These are phyloP conservation scores for Lasiodiplodia hormozganensis DNA, from an alignment of 2,329 filamentous ascomycete genomes.

Conservation along the genomic window DNA sequence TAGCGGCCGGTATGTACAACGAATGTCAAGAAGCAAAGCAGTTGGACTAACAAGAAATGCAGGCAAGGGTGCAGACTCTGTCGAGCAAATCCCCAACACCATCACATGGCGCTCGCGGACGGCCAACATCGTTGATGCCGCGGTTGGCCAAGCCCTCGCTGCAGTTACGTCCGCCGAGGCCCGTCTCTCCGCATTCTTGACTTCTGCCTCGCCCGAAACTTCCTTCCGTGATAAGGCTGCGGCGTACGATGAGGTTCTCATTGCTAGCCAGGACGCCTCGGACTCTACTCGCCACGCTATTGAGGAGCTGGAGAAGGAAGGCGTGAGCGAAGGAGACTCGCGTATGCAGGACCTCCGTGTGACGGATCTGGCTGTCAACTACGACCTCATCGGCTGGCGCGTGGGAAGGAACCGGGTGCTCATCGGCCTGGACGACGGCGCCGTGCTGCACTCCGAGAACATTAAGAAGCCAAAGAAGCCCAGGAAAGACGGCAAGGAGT, in stretches of 20 bases:
- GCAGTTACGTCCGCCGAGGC: slow-evolving; percentile 66
- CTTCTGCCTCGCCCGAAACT: slow-evolving; percentile 49
- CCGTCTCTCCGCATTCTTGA: slow-evolving; percentile 57
- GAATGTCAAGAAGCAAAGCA: too few relatives aligned
- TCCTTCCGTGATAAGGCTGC: slow-evolving; percentile 73
- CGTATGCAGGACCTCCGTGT: slow-evolving; percentile 93
- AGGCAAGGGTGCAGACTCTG: slow-evolving; percentile 46
- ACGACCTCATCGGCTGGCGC: slow-evolving; percentile 91
- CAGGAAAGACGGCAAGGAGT: slow-evolving; percentile 54
- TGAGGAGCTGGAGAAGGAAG: slow-evolving; percentile 85
- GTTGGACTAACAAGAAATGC: neutral
- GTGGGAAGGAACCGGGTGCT: slow-evolving; percentile 91
- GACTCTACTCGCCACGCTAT: slow-evolving; percentile 94
- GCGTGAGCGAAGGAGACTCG: slow-evolving; percentile 80
- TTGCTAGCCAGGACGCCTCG: slow-evolving; percentile 89
- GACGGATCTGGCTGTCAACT: slow-evolving; percentile 91
- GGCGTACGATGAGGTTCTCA: slow-evolving; percentile 90
- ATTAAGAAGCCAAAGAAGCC: slow-evolving; percentile 54
- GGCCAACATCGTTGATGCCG: slow-evolving; percentile 89
- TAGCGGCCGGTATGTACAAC: slow-evolving; percentile 53
- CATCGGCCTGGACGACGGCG: slow-evolving; percentile 82
- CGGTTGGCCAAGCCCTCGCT: slow-evolving; percentile 84
- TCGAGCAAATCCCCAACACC: slow-evolving; percentile 67
- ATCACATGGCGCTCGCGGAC: slow-evolving; percentile 86
- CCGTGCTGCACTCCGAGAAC: slow-evolving; percentile 63